phyloP scores from a whole-genome alignment of 345 rosid genomes.

The Psidium friedrichsthalianum region DNA sequence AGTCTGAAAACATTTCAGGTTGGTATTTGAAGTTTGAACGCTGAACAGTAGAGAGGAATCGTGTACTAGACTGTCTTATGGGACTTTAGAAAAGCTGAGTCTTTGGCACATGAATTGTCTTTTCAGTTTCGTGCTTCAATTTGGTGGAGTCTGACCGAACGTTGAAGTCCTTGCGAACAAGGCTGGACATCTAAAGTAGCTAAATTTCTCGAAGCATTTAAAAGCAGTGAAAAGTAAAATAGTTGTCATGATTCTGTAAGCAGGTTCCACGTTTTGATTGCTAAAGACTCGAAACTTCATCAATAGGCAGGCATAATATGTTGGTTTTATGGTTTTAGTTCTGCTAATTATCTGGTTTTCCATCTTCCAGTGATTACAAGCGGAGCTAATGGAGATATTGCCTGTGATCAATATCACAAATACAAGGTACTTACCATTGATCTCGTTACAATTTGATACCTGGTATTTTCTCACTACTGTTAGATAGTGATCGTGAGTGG shows the following conservation, averaged over 20 bases:
- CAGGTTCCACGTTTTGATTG: not conserved
- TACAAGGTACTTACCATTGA: constrained; percentile 7
- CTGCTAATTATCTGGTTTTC: not conserved
- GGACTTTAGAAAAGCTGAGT: not conserved
- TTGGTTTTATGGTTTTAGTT: not conserved
- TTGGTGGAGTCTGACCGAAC: not conserved
- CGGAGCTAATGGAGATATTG: constrained; percentile 15
- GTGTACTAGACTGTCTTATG: not conserved
- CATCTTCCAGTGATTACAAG: constrained; percentile 1
- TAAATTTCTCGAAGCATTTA: not conserved
- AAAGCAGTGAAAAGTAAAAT: not conserved
- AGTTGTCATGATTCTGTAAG: not conserved
- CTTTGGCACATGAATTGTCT: not conserved
- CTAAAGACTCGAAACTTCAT: not conserved
- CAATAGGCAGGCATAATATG: not conserved
- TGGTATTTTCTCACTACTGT: not conserved
- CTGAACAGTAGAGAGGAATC: not conserved
- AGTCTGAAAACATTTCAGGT: not conserved
- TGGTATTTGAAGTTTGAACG: not conserved
- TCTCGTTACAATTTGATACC: not conserved
- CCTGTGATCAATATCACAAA: constrained; percentile 20
- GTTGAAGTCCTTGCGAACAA: not conserved
- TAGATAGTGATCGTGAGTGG: not conserved
- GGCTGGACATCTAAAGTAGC: not conserved
- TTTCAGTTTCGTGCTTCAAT: not conserved